These are phyloP conservation scores for Hanseniaspora thailandica DNA, from an alignment of 805 yeast genomes.

Conservation along the genomic window DNA sequence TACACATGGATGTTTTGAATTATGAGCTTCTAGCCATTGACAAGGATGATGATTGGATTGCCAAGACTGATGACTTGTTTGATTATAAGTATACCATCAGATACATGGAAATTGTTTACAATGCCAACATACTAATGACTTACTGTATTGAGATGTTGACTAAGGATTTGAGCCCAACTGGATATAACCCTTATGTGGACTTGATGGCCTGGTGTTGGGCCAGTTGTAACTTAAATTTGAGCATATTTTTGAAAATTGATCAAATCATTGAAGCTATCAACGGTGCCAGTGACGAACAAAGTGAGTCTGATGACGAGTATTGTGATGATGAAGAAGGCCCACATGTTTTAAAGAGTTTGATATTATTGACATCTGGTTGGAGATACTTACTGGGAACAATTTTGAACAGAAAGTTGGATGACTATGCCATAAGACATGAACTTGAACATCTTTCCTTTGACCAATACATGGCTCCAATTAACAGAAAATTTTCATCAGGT, in stretches of 20 bases:
- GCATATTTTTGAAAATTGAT: constrained; percentile 51
- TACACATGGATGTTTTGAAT: constrained; percentile 5
- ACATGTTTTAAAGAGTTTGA: constrained; percentile 35
- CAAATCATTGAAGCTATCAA: constrained; percentile 34
- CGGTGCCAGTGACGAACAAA: neutral
- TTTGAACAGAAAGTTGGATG: constrained; percentile 30
- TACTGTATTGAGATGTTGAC: constrained; percentile 33
- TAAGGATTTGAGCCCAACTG: constrained; percentile 20
- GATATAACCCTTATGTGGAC: constrained; percentile 50
- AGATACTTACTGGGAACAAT: constrained; percentile 51
- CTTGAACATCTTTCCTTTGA: constrained; percentile 45
- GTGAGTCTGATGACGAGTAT: constrained; percentile 13
- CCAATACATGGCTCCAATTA: constrained; percentile 56
- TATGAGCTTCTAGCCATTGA: constrained; percentile 28
- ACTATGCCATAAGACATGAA: constrained; percentile 35
- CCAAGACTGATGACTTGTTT: constrained; percentile 25
- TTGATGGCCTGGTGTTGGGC: constrained; percentile 55
- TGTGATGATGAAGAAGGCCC: constrained; percentile 34
- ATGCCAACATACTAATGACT: constrained; percentile 34
- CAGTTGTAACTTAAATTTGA: constrained; percentile 46
- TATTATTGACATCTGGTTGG: constrained; percentile 54
- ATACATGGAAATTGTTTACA: constrained; percentile 37
- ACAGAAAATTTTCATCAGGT: constrained; percentile 50
- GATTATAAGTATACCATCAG: constrained; percentile 29
- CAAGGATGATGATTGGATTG: constrained; percentile 25